Percentiles rank a stretch among this genome's conserved stretches.
These are phyloP conservation scores for Alternaria ethzedia DNA, from an alignment of 2,329 filamentous ascomycete genomes.

Conservation along the genomic window DNA sequence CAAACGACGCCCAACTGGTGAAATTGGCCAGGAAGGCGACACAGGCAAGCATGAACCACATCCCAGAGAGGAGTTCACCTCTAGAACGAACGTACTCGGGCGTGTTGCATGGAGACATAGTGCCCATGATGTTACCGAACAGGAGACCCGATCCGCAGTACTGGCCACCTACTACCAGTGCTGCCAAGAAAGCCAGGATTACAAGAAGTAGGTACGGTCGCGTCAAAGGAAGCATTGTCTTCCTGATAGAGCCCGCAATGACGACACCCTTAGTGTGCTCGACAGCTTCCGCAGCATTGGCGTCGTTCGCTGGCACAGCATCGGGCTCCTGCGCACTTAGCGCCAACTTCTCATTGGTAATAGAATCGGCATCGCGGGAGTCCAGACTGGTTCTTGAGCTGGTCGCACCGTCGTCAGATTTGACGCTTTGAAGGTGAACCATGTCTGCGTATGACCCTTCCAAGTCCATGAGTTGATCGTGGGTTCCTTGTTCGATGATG, in stretches of 20 bases:
- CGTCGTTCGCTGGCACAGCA: neutral
- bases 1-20: slow-evolving; percentile 64
- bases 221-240: slow-evolving; percentile 47
- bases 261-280: slow-evolving; percentile 24
- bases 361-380: slow-evolving; percentile 28
- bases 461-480: slow-evolving; percentile 40
- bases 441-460: slow-evolving; percentile 57
- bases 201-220: slow-evolving; percentile 56
- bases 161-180: slow-evolving; percentile 62
- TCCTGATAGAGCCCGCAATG: slow-evolving; percentile 33
- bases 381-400: slow-evolving; percentile 29
- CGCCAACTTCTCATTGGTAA: slow-evolving; percentile 27
- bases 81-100: slow-evolving; percentile 55
- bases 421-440: slow-evolving; percentile 55
- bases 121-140: slow-evolving; percentile 67
- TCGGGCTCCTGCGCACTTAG: slow-evolving; percentile 15
- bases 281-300: slow-evolving; percentile 5
- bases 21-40: slow-evolving; percentile 68
- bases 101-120: slow-evolving; percentile 61
- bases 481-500: slow-evolving; percentile 47
- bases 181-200: slow-evolving; percentile 57
- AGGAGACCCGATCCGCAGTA: slow-evolving; percentile 65
- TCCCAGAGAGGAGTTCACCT: slow-evolving; percentile 62
- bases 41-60: slow-evolving; percentile 67
- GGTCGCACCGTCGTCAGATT: slow-evolving; percentile 48